Conservation (phyloP, 352 stramenopile genomes). For the Blastocystis sp. region DNA sequence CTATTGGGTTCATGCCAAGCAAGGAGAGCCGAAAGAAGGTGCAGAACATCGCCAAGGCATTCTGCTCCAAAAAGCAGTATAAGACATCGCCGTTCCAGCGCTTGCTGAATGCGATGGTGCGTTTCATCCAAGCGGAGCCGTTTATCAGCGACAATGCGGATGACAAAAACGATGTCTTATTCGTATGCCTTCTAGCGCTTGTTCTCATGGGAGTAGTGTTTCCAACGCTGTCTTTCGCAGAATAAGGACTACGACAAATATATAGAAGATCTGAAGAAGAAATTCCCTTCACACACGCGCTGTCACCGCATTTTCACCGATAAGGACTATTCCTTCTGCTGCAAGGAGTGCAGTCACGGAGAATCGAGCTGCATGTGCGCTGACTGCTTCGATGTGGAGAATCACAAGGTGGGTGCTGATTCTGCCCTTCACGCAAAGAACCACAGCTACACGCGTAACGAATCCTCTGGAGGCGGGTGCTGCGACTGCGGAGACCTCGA, state of each 20-base stretch:
- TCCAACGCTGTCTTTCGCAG: conserved; percentile 14
- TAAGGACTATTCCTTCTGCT: conserved; percentile 70
- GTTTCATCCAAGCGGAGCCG: too few species aligned
- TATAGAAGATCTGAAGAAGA: background rate
- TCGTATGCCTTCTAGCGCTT: too few species aligned
- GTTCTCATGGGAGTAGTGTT: background rate
- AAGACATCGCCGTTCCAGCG: too few species aligned
- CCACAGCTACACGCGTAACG: conserved; percentile 68
- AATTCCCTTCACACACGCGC: conserved; percentile 14
- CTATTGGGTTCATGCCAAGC: too few species aligned
- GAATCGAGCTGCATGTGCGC: conserved; percentile 71
- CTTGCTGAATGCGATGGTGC: too few species aligned
- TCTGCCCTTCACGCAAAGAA: conserved; percentile 13
- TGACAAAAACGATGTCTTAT: too few species aligned
- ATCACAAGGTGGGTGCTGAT: conserved; percentile 67
- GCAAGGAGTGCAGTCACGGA: conserved; percentile 70
- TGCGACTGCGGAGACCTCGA: conserved; percentile 71
- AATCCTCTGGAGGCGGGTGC: conserved; percentile 67
- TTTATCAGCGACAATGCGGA: too few species aligned
- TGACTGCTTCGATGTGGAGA: conserved; percentile 70
- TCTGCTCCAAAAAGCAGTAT: too few species aligned
- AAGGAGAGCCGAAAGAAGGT: too few species aligned
- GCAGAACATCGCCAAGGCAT: too few species aligned
- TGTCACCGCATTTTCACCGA: conserved; percentile 70
- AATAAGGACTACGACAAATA: conserved; percentile 8